Evolutionary conservation across 108 stramenopile species (phyloP), one percentile per base, ranked within the genome.

Genomic region (Cyclostephanos invisitatus): DNA sequence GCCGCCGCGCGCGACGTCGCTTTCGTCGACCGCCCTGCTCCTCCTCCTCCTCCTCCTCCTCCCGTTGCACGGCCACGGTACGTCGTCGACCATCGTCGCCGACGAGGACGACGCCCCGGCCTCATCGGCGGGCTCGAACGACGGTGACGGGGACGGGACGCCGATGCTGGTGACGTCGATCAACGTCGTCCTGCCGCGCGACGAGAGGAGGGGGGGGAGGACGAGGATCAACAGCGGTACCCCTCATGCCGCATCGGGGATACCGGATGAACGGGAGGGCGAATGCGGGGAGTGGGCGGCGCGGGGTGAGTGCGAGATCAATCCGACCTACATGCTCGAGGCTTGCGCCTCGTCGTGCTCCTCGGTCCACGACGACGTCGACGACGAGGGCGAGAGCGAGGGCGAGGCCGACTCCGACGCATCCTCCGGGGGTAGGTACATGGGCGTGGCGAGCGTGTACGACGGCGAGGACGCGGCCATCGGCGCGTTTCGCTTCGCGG

Each of bases 401-500:
- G 69, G 37, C 2, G 28, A 15, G 7, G 32, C 20, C 42, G 54
- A 20, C 28, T 25, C 56, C 22, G 47, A 65, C n/a, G n/a, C n/a
- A n/a, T n/a, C n/a, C n/a, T n/a, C n/a, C n/a, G n/a, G n/a, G n/a
- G 29, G 42, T 36, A 9, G 21, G 1, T 35, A 22, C n/a, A 40
- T 6, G 11, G 76, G 63, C 27, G 61, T 3, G 28, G 76, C 76
- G 7, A 17, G 25, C 10, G 50, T 83, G 0, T 76, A 80, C 42
- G 24, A 70, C 17, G 83, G 78, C 0, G 85, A 86, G 55, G 85
- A 86, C 67, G 73, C 64, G 3, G 85, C 82, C 2, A 68, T 83
- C 24, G 82, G 79, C 18, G 85, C 85, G 7, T 81, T 86, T 38
- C 82, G 85, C 29, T 86, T 86, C 32, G 85, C 80, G 1, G 85